These are phyloP conservation scores for Hypoxylon sp. DNA, from an alignment of 2,329 filamentous ascomycete species.

Conservation along the genomic window DNA sequence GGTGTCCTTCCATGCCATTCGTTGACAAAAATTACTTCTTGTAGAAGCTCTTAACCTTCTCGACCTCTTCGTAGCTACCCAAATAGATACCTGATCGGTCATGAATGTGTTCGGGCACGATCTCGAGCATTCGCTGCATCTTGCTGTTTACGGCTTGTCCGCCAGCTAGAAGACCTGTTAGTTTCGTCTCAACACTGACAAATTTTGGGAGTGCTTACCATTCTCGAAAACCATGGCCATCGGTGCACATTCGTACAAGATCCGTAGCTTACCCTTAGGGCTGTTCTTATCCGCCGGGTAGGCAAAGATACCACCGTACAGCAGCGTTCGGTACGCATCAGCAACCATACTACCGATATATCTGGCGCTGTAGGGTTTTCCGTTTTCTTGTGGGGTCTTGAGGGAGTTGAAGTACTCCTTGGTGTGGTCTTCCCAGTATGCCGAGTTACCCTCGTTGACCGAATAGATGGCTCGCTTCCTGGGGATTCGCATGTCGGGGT, in stretches of 20 bases:
- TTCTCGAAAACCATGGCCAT: slow-evolving; percentile 99
- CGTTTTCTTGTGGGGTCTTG: slow-evolving; percentile 77
- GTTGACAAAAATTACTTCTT: slow-evolving; percentile 61
- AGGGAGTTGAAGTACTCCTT: slow-evolving; percentile 89
- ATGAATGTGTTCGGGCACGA: slow-evolving; percentile 91
- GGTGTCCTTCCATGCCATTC: no score
- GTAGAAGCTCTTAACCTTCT: slow-evolving; percentile 90
- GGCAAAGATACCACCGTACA: slow-evolving; percentile 97
- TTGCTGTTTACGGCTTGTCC: slow-evolving; percentile 91
- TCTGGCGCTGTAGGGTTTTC: slow-evolving; percentile 91
- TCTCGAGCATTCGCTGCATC: slow-evolving; percentile 89
- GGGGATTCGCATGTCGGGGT: slow-evolving; percentile 92
- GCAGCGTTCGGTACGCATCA: slow-evolving; percentile 92
- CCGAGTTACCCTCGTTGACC: slow-evolving; percentile 97
- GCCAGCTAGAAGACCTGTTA: slow-evolving; percentile 70
- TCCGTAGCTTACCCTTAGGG: slow-evolving; percentile 96
- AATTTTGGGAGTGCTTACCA: slow-evolving; percentile 66
- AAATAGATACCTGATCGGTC: slow-evolving; percentile 96
- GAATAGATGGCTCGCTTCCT: slow-evolving; percentile 88
- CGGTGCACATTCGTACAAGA: slow-evolving; percentile 96
- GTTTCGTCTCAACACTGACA: no score
- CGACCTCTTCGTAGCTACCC: slow-evolving; percentile 92
- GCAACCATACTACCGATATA: slow-evolving; percentile 99
- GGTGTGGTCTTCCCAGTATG: slow-evolving; percentile 92
- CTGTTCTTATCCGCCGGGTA: slow-evolving; percentile 99